Base-by-base conservation (phyloP, 2,329 filamentous ascomycete genomes). In the Eurotiales sp. region DNA sequence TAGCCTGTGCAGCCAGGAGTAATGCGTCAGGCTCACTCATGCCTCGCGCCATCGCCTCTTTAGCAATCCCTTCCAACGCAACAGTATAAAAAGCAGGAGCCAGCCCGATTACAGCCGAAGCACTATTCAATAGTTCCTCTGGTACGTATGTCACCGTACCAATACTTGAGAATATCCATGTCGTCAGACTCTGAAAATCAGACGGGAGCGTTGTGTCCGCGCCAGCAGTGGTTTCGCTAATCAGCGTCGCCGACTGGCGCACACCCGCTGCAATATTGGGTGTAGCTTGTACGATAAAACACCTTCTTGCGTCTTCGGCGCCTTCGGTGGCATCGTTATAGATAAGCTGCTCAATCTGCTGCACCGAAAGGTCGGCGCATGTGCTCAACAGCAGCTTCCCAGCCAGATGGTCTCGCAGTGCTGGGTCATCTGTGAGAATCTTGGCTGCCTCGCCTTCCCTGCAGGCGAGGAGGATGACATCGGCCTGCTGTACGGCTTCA, bases 161-260 rank as follows among this genome's bases (percentile, higher is more conserved):
- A 19, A 53, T 53, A 30, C 51, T 53, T 5, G 51, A 53, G 19
- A 53, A 53, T 12, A 53, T 53, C 51, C 51, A 53, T 7, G 51
- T 53, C 12, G 51, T 45, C 45, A 53, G 29, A 30, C 19, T 49
- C 34, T 46, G 39, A 2, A 49, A 40, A 41, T 53, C 51, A 2
- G 50, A 23, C 21, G 45, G 41, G 3, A 49, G 46, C 3, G 21
- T 45, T 29, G 46, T 49, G 36, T 49, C 51, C 6, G 51, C 51
- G 1, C 45, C 45, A 14, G 51, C 51, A 34, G 45, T 32, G 1
- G 51, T 53, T 25, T 43, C 46, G 19, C 51, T 53, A 8, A 53
- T 49, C 27, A 53, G 25, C 17, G 51, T 53, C 14, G 51, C 51
- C 27, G 51, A 53, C 17, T 53, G 51, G 12, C 46, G 51, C 17